phyloP scores from a whole-genome alignment of 2,329 filamentous ascomycete genomes.

The Lithohypha guttulata region DNA sequence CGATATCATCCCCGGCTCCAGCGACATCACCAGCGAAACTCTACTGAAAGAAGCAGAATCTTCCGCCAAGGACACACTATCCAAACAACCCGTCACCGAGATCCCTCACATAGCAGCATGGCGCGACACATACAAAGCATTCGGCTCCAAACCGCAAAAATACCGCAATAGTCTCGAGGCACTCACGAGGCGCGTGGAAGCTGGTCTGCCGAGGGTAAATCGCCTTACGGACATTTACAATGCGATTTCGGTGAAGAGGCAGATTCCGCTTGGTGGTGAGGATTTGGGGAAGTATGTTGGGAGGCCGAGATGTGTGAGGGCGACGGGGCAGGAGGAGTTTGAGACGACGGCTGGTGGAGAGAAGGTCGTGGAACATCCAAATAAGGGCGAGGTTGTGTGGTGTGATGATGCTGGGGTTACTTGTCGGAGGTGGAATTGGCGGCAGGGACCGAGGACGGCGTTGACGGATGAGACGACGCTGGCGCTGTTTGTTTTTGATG shows the following conservation, averaged over 20 bases:
- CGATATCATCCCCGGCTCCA: conserved; percentile 26
- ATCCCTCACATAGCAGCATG: conserved; percentile 30
- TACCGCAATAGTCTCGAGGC: conserved; percentile 30
- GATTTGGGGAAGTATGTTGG: conserved; percentile 31
- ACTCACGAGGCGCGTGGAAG: conserved; percentile 24
- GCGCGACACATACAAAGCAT: conserved; percentile 30
- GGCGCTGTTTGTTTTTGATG: conserved; percentile 26
- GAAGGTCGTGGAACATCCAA: conserved; percentile 11
- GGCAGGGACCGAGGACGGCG: conserved; percentile 29
- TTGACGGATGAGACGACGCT: conserved; percentile 27
- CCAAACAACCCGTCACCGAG: conserved; percentile 21
- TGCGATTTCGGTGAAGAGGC: conserved; percentile 30
- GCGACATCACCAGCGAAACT: conserved; percentile 25
- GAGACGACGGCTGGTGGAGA: conserved; percentile 25
- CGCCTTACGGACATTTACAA: conserved; percentile 33
- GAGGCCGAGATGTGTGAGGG: conserved; percentile 24
- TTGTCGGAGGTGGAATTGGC: conserved; percentile 33
- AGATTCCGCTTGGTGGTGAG: conserved; percentile 31
- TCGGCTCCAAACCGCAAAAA: conserved; percentile 31
- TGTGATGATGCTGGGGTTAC: conserved; percentile 30
- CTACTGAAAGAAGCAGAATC: conserved; percentile 22
- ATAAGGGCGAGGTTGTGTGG: conserved; percentile 30
- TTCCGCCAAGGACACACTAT: background rate
- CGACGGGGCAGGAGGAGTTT: conserved; percentile 28
- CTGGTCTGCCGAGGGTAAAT: conserved; percentile 29